These are phyloP conservation scores for Komagataella kurtzmanii DNA, from an alignment of 805 yeast genomes.

Conservation along the genomic window DNA sequence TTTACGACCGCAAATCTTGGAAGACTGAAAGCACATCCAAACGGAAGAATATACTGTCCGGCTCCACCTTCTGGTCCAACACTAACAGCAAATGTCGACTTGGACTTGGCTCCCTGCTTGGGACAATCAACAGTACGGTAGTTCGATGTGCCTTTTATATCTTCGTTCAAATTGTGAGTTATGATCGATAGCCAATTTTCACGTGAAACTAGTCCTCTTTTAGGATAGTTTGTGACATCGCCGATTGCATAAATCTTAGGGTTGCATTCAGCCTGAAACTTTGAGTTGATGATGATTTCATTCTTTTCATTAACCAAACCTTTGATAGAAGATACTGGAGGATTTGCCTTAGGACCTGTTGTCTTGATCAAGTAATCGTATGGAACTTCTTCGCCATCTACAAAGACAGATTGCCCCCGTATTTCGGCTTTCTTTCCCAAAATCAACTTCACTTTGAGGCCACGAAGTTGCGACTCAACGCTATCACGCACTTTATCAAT, in stretches of 20 bases:
- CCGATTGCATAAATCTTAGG: slow-evolving; percentile 18
- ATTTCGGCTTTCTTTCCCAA: slow-evolving; percentile 6
- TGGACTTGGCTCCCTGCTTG: not conserved
- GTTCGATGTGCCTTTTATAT: not conserved
- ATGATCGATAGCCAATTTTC: slow-evolving; percentile 7
- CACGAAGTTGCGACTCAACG: slow-evolving; percentile 1
- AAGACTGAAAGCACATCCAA: slow-evolving; percentile 7
- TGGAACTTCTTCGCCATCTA: slow-evolving; percentile 2
- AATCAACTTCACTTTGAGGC: slow-evolving; percentile 7
- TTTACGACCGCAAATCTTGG: slow-evolving; percentile 10
- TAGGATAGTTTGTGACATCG: slow-evolving; percentile 13
- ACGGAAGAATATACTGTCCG: slow-evolving; percentile 13
- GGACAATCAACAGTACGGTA: slow-evolving; percentile 1
- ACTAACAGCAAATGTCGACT: slow-evolving; percentile 5
- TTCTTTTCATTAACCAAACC: slow-evolving; percentile 5
- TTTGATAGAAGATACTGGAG: not conserved
- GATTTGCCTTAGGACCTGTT: slow-evolving; percentile 4
- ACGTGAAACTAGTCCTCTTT: slow-evolving; percentile 10
- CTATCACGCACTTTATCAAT: slow-evolving; percentile 1
- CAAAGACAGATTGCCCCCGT: not conserved
- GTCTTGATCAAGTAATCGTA: slow-evolving; percentile 5
- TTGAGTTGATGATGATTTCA: slow-evolving; percentile 8
- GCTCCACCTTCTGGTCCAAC: slow-evolving; percentile 13
- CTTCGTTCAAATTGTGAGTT: slow-evolving; percentile 7
- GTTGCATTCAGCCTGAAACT: slow-evolving; percentile 10